A percentile compares a stretch with the other conserved stretches of the same genome.
These are phyloP conservation scores for Aureobasidium sp. DNA, from an alignment of 2,329 filamentous ascomycete genomes.

Conservation along the genomic window DNA sequence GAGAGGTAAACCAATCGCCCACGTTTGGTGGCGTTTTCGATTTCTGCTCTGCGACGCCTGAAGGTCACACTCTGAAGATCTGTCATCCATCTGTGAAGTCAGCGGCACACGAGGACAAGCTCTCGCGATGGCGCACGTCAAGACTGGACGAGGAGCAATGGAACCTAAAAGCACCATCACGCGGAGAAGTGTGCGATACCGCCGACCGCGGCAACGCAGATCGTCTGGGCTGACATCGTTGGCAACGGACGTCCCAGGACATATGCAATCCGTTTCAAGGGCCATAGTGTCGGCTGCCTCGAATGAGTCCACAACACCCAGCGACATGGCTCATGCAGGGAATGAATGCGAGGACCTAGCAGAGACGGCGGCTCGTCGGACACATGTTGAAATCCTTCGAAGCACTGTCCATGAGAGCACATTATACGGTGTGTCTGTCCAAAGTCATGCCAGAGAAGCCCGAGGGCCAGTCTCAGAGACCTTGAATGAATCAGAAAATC, in stretches of 20 bases:
- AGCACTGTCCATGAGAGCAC: neutral
- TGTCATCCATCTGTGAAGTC: slow-evolving; percentile 1
- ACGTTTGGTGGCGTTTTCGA: slow-evolving; percentile 8
- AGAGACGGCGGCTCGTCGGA: slow-evolving; percentile 8
- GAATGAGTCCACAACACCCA: neutral
- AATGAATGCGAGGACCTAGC: neutral
- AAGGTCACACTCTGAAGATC: neutral
- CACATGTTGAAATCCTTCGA: neutral
- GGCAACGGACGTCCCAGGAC: slow-evolving; percentile 2
- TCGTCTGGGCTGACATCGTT: slow-evolving; percentile 13
- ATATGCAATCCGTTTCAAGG: slow-evolving; percentile 9
- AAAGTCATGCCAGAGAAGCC: neutral
- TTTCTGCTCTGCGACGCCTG: neutral
- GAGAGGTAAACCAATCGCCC: slow-evolving; percentile 4
- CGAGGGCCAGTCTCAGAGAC: neutral
- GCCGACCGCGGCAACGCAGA: neutral
- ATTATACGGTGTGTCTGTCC: neutral
- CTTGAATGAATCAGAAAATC: neutral
- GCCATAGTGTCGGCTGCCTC: neutral
- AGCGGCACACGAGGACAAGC: slow-evolving; percentile 3
- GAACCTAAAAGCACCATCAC: neutral
- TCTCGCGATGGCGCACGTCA: neutral
- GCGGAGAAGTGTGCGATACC: neutral
- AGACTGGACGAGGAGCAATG: neutral
- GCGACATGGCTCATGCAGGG: slow-evolving; percentile 12